Percentiles rank a stretch among this genome's conserved stretches.
Evolutionary conservation across 257 asterid species (phyloP).

Genomic region (Scutellaria minor): DNA sequence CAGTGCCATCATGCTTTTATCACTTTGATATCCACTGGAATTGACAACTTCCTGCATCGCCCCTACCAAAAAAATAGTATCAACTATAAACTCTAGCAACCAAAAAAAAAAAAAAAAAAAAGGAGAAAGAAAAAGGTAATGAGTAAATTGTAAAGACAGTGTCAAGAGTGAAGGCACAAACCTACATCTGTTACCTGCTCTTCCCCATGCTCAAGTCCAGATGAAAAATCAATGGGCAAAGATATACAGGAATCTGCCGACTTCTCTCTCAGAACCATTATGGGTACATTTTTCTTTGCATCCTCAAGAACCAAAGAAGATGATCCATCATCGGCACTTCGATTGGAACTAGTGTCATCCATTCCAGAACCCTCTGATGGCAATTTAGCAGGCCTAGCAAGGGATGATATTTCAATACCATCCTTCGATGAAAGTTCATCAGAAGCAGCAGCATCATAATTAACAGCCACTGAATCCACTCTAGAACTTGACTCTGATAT

Average conservation of each 20-base stretch:
- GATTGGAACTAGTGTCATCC: conserved; percentile 31
- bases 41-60: conserved; percentile 73
- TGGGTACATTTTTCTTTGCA: conserved; percentile 38
- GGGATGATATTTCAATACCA: conserved; percentile 46
- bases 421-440: conserved; percentile 41
- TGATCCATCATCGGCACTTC: conserved; percentile 41
- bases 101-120: not conserved
- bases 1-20: conserved; percentile 41
- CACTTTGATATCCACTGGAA: conserved; percentile 56
- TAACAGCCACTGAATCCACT: conserved; percentile 41
- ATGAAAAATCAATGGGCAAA: conserved; percentile 45
- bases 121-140: conserved; percentile 11
- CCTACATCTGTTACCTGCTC: conserved; percentile 99
- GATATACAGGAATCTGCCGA: conserved; percentile 38
- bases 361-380: conserved; percentile 46
- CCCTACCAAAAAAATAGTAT: conserved; percentile 69
- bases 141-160: conserved; percentile 31
- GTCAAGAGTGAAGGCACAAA: conserved; percentile 90
- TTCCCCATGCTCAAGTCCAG: conserved; percentile 48
- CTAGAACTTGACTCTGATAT: conserved; percentile 49
- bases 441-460: conserved; percentile 38
- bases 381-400: conserved; percentile 32
- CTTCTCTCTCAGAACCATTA: conserved; percentile 41
- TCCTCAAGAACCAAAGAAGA: conserved; percentile 44
- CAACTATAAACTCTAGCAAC: conserved; percentile 34